Base-by-base conservation (phyloP, 2,329 filamentous ascomycete species). In the Ophiocordyceps camponoti-rufipedis region DNA sequence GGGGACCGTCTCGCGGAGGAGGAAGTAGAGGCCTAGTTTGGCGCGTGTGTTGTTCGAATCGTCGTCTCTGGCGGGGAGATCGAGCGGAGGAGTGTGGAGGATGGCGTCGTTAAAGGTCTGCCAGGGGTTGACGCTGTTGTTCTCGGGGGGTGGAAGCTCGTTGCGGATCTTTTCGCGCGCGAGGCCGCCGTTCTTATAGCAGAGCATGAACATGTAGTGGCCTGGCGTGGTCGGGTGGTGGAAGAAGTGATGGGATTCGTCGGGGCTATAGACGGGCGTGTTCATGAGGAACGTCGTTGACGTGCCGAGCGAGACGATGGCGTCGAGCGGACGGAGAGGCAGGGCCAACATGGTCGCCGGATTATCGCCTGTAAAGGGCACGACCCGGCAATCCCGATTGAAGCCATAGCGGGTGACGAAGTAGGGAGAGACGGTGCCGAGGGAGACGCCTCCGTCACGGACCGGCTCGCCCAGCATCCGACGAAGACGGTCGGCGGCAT, bases 121-220 rank as follows among this genome's bases (percentile, higher is more conserved):
- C 91, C 91, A 98, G 11, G 80, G 70, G 5, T 62, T 52, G 29
- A 62, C 59, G 28, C 16, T n/a, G 10, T 67, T 60, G 28, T 65
- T 16, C 16, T 31, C 29, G 9, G 12, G 29, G 9, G 9, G 63
- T 19, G 86, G 82, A 45, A 96, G 75, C 0, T 75, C 71, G 58
- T 98, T 86, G 46, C 91, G 82, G 50, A 96, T 77, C 55, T 84
- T 80, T 60, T 98, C 91, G 41, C 91, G 82, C 2, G 91, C 89
- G 1, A 96, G 77, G 2, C 87, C 87, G 53, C 91, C 91, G 64
- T 98, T 98, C 66, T 96, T 96, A 71, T 96, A 98, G 72, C 91
- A 98, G 33, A 98, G 78, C 91, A 98, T 98, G 65, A 98, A 96
- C 91, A 98, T 96, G 73, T 94, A 95, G 48, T 95, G 75, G 1